Base-by-base conservation (phyloP, 1,284 basidiomycete species). In the Boletellus deceptivus region DNA sequence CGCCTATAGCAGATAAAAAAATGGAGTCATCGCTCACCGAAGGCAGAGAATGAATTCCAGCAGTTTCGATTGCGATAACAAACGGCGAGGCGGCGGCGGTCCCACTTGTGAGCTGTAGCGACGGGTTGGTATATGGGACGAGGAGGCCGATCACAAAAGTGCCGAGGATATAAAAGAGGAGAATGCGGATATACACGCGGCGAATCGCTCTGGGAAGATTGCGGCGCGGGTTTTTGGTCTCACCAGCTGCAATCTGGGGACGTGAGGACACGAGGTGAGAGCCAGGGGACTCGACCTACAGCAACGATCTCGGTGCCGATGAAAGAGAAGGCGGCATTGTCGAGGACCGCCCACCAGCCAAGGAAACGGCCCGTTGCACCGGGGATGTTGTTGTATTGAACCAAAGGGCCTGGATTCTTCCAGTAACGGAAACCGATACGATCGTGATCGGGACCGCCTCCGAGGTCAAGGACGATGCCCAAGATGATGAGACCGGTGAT, bases 281-380 rank as follows among this genome's bases (percentile, higher is more conserved):
- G 48, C 31, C 17, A 41, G 37, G 18, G 13, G 4, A 42, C 7
- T 13, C 71, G 65, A 59, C 86, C 73, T 66, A 90, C 80, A 18
- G 85, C 87, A 43, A 89, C 83, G 50, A 89, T 84, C 63, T 91
- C 88, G 3, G 86, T 88, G 49, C 88, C 84, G 48, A 85, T 82
- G 70, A 82, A 89, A 18, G 81, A 83, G 72, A 89, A 89, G 0
- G 85, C 84, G n/a, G 86, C 84, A 41, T 79, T 77, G 13, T 73
- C 70, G 61, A 78, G 69, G 50, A 79, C 78, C 51, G 74, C 62
- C 75, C 78, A 72, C 72, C 73, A 79, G 49, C 79, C 74, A 48
- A 83, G 70, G 72, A 86, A 75, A 36, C 66, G 72, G 13, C 83
- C 82, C 42, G 72, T 72, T 6, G 69, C 36, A 11, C 84, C 84